Base-by-base conservation (phyloP, 139 green algal genomes). In the Klebsormidium nitens region DNA sequence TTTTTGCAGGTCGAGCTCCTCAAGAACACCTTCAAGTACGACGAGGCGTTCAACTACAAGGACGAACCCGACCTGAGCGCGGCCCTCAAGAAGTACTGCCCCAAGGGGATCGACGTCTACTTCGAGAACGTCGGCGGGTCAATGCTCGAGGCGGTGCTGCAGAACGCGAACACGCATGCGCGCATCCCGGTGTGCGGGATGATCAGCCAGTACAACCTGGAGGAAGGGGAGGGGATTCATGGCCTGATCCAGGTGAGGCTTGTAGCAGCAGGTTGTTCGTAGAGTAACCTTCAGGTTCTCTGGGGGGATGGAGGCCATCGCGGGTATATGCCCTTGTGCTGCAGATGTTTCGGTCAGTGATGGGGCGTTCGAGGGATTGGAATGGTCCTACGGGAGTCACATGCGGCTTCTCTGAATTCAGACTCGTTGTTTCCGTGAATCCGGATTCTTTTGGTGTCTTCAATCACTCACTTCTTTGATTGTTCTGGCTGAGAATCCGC, bases 21-120 rank as follows among this genome's bases (percentile, higher is more conserved):
- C 4, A 66, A 35, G n/a, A 71, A 60, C 46, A 2, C 72, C 23
- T 11, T 79, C 0, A 75, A 70, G 26, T 85, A 76, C 49, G 79
- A 85, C 60, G 59, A 36, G 2, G 74, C 71, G n/a, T 78, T 77
- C 59, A 85, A 85, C 68, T 80, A 85, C 80, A 83, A 85, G 44
- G 73, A 70, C 4, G 42, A 55, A 4, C 35, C 50, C 5, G 31
- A 58, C 37, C 56, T 70, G 38, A 39, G 42, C 31, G 66, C 65
- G 3, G 59, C 59, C 23, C 48, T 74, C 19, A 58, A 63, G 48
- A 40, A 50, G 62, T 70, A 68, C 28, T 79, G 49, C 35, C 71
- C 70, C n/a, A 62, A 82, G 26, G 70, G 70, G 8, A 66, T 82
- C 42, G 81, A 86, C 69, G 59, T 86, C 32, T 86, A 82, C 55